Percentiles rank a stretch among this genome's conserved stretches.
phyloP scores from a whole-genome alignment of 495 filamentous ascomycete species.

The Trichocladium antarcticum region DNA sequence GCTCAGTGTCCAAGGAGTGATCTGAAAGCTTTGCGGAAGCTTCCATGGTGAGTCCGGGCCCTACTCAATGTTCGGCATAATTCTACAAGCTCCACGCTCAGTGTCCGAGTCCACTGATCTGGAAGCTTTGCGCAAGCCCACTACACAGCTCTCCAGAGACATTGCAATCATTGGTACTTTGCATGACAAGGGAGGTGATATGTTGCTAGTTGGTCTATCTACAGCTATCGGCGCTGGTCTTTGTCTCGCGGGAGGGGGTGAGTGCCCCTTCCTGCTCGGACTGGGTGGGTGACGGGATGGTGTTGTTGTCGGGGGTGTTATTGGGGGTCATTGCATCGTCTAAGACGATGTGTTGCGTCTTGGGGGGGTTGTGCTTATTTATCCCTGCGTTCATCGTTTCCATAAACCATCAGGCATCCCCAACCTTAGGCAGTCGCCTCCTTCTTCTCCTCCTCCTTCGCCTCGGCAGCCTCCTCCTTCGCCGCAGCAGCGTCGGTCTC shows the following conservation, averaged over 20 bases:
- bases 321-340: not conserved
- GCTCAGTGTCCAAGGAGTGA: too few species aligned
- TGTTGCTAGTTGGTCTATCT: conserved; percentile 19
- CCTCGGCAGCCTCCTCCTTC: conserved; percentile 15
- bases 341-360: not conserved
- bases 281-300: not conserved
- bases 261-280: not conserved
- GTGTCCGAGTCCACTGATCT: too few species aligned
- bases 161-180: not conserved
- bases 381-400: conserved; percentile 13
- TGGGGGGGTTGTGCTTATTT: conserved; percentile 1
- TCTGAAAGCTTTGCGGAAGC: too few species aligned
- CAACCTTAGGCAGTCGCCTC: conserved; percentile 9
- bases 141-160: not conserved
- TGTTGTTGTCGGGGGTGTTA: not conserved
- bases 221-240: conserved; percentile 10
- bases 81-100: too few species aligned
- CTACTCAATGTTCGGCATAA: too few species aligned
- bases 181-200: not conserved
- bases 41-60: too few species aligned
- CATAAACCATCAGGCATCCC: conserved; percentile 5
- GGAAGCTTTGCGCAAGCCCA: not conserved
- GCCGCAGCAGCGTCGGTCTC: conserved; percentile 21
- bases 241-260: not conserved
- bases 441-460: conserved; percentile 19